Conservation (phyloP, 1,139 yeast species). For the Hansenula sp. region DNA sequence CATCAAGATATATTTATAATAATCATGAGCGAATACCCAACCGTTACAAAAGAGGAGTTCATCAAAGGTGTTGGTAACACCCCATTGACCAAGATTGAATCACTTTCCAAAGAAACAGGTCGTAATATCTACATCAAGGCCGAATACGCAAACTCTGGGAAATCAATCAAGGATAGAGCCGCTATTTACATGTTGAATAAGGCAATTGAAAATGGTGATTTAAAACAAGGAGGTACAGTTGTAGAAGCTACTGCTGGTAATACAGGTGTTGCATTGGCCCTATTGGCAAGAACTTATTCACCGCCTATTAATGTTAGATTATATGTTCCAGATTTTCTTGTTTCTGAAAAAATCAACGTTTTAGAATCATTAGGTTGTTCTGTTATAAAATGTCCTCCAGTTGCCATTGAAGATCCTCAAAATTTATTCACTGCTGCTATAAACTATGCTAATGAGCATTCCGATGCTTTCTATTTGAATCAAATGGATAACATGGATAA, state of each 20-base stretch:
- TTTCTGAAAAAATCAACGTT: constrained; percentile 14
- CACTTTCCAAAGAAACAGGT: constrained; percentile 29
- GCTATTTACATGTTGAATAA: constrained; percentile 68
- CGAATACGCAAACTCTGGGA: constrained; percentile 86
- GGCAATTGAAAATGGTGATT: constrained; percentile 62
- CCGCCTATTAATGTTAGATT: constrained; percentile 20
- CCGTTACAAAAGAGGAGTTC: constrained; percentile 54
- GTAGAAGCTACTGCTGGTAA: constrained; percentile 35
- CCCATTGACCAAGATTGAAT: constrained; percentile 16
- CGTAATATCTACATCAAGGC: constrained; percentile 78
- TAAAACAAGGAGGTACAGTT: constrained; percentile 45
- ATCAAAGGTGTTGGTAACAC: constrained; percentile 49
- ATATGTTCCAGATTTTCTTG: constrained; percentile 18
- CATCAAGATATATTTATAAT: no score
- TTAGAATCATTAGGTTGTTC: constrained; percentile 15
- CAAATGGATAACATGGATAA: constrained; percentile 18
- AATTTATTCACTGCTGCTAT: constrained; percentile 16
- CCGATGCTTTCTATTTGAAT: constrained; percentile 14
- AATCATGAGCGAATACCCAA: constrained; percentile 33
- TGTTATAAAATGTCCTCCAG: constrained; percentile 15
- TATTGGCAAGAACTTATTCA: constrained; percentile 15
- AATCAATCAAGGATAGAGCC: constrained; percentile 83
- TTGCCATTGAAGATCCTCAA: constrained; percentile 15
- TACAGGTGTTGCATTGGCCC: constrained; percentile 19
- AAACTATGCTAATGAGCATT: constrained; percentile 13